These are phyloP conservation scores for Penicillium sp. DNA, from an alignment of 2,329 filamentous ascomycete species.

Conservation along the genomic window DNA sequence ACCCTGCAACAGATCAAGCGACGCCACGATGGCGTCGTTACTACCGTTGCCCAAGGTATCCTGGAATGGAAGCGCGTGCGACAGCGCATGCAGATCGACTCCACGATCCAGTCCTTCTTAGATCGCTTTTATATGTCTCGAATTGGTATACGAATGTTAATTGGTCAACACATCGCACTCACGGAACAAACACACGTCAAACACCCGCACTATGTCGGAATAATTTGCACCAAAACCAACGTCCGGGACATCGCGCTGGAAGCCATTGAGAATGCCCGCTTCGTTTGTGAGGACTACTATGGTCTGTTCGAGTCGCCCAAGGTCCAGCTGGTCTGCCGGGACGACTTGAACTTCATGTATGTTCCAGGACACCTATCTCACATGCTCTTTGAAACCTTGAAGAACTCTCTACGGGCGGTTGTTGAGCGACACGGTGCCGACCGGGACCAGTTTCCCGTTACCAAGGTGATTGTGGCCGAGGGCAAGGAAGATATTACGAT, in stretches of 20 bases:
- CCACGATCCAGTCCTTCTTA: conserved; percentile 94
- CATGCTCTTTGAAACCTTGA: conserved; percentile 99
- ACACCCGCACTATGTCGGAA: conserved; percentile 93
- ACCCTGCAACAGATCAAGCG: conserved; percentile 92
- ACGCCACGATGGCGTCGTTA: conserved; percentile 94
- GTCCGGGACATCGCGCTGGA: conserved; percentile 92
- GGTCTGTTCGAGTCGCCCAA: conserved; percentile 95
- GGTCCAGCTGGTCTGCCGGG: conserved; percentile 92
- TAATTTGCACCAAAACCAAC: conserved; percentile 98
- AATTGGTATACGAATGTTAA: conserved; percentile 98
- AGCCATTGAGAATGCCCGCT: conserved; percentile 97
- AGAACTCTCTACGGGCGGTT: conserved; percentile 95
- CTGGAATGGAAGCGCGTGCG: conserved; percentile 95
- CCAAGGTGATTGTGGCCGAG: conserved; percentile 96
- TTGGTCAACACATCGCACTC: conserved; percentile 95
- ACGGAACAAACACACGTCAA: conserved; percentile 88
- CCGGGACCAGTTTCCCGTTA: conserved; percentile 93
- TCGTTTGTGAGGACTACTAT: conserved; percentile 98
- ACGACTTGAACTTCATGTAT: conserved; percentile 97
- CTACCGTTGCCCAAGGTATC: conserved; percentile 96
- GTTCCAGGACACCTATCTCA: conserved; percentile 97
- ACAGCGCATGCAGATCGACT: conserved; percentile 97
- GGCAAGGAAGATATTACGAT: conserved; percentile 99
- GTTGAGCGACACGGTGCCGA: conserved; percentile 94
- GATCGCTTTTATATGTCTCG: conserved; percentile 99